Conservation (phyloP, 306 rosid genomes). For the Begonia peltatifolia region DNA sequence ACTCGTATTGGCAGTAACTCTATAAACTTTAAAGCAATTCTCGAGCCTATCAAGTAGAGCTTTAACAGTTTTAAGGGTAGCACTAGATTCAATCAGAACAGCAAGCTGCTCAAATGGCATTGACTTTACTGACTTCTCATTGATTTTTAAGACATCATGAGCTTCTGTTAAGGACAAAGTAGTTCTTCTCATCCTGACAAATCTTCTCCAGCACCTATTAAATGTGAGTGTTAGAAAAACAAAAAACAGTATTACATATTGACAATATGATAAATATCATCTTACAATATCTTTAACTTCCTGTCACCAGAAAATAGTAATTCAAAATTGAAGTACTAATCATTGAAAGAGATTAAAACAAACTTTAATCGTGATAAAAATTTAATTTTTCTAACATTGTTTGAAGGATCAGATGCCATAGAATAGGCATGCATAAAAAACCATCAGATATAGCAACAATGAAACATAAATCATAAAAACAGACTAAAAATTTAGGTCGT, state of each 20-base stretch:
- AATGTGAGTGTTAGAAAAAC: not conserved
- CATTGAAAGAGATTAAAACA: too few species aligned
- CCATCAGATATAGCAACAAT: too few species aligned
- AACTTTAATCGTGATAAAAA: too few species aligned
- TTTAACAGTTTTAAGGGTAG: constrained; percentile 69
- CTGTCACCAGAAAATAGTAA: too few species aligned
- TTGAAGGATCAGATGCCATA: too few species aligned
- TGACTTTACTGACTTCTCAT: constrained; percentile 51
- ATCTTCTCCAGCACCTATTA: constrained; percentile 78
- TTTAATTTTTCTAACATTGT: too few species aligned
- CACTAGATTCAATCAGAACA: constrained; percentile 57
- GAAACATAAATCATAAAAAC: too few species aligned
- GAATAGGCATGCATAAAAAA: too few species aligned
- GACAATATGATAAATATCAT: too few species aligned
- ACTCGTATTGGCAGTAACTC: constrained; percentile 1
- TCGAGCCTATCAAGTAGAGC: constrained; percentile 71
- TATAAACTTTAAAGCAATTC: constrained; percentile 50
- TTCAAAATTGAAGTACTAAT: too few species aligned
- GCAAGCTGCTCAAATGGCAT: constrained; percentile 89
- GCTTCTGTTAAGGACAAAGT: constrained; percentile 58
- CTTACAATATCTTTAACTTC: too few species aligned
- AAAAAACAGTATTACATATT: too few species aligned
- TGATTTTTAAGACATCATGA: constrained; percentile 50
- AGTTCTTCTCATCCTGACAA: constrained; percentile 46
- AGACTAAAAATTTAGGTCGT: not conserved